phyloP scores from a whole-genome alignment of 192 early-diverging fungal genomes.

The Coemansia sp. region DNA sequence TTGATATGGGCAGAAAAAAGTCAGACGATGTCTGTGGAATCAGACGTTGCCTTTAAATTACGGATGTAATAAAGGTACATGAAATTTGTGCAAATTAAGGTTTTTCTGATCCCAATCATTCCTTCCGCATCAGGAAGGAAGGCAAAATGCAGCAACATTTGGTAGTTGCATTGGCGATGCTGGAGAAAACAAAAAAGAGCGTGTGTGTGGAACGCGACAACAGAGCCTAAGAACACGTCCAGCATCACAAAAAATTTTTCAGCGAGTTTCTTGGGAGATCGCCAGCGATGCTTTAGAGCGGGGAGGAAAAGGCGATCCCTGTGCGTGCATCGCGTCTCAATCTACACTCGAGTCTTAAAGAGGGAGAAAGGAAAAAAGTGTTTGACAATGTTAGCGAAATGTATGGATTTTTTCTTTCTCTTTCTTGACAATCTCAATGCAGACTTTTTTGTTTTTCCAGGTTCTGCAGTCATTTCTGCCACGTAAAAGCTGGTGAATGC shows the following conservation, averaged over 20 bases:
- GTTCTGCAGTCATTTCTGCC: not conserved
- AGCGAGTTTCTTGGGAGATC: not conserved
- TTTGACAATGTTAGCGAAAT: not conserved
- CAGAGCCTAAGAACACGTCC: not conserved
- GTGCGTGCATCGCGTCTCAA: not conserved
- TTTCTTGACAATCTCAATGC: conserved; percentile 4
- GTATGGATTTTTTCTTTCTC: not conserved
- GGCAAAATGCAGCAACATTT: not conserved
- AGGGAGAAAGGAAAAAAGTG: not conserved
- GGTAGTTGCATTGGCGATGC: not conserved
- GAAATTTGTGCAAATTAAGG: not conserved
- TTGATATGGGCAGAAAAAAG: too few species aligned
- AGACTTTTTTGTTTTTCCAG: not conserved
- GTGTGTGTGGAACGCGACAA: not conserved
- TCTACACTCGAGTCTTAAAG: not conserved
- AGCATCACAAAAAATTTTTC: not conserved
- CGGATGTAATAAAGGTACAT: not conserved
- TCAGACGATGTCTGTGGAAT: too few species aligned
- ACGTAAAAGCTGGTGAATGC: not conserved
- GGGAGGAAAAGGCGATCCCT: conserved; percentile 1
- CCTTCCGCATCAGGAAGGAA: not conserved
- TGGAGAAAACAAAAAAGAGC: not conserved
- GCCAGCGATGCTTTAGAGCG: not conserved
- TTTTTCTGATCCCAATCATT: too few species aligned
- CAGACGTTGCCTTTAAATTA: too few species aligned